Evolutionary conservation across 257 asterid species (phyloP).

Genomic region (Phtheirospermum japonicum): DNA sequence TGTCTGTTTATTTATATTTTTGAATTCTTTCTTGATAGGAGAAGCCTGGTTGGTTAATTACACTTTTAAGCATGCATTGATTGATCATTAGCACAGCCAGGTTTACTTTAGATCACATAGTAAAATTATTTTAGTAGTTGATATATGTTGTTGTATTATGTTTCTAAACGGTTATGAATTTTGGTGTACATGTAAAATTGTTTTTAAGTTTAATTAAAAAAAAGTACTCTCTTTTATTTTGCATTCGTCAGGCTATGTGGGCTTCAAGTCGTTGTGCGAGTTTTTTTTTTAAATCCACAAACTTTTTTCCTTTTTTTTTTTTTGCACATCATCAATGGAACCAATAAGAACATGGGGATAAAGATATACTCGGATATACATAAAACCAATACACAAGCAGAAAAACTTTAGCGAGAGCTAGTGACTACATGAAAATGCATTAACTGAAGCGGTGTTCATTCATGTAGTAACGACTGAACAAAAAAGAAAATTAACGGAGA

Average conservation of each 20-base stretch:
- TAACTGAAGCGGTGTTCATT: neutral
- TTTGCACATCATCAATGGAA: too few relatives aligned
- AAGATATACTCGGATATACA: neutral
- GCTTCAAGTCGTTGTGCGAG: too few relatives aligned
- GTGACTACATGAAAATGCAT: neutral
- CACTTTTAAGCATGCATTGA: constrained; percentile 10
- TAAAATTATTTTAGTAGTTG: constrained; percentile 24
- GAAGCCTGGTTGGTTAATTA: constrained; percentile 17
- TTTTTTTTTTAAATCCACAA: too few relatives aligned
- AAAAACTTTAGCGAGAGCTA: neutral
- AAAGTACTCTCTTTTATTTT: too few relatives aligned
- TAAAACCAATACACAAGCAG: neutral
- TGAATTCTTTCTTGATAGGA: constrained; percentile 13
- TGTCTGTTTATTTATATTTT: constrained; percentile 4
- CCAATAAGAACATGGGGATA: neutral
- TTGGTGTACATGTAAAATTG: neutral
- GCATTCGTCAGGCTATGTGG: too few relatives aligned
- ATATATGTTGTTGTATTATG: neutral
- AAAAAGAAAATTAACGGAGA: neutral
- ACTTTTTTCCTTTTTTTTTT: too few relatives aligned
- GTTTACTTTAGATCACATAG: neutral
- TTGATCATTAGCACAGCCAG: constrained; percentile 6
- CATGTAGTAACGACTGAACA: constrained; percentile 18
- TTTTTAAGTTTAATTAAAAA: neutral
- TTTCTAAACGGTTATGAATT: neutral